Conservation (phyloP, 352 stramenopile genomes). For the Globisporangium mamillatum region DNA sequence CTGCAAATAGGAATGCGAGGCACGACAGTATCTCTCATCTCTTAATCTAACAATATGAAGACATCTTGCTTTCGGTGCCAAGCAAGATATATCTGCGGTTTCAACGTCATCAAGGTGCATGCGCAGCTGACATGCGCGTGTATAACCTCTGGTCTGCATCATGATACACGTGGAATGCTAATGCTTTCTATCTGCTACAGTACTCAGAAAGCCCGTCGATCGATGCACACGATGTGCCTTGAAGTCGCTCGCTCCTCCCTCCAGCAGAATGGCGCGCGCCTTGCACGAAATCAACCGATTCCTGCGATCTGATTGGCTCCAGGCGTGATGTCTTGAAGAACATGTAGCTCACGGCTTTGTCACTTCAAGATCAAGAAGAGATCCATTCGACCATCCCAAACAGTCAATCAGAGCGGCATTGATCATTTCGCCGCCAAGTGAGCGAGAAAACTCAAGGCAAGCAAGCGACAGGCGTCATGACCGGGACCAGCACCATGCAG, state of each 20-base stretch:
- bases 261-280: neutral
- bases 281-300: neutral
- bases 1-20: too few relatives aligned
- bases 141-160: too few relatives aligned
- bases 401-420: neutral
- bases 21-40: too few relatives aligned
- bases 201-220: too few relatives aligned
- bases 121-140: too few relatives aligned
- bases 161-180: too few relatives aligned
- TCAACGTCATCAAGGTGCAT: too few relatives aligned
- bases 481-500: conserved; percentile 12
- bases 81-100: too few relatives aligned
- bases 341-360: conserved; percentile 1
- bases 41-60: too few relatives aligned
- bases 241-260: neutral
- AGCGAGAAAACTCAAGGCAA: neutral
- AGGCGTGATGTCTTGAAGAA: conserved; percentile 4
- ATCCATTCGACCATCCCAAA: neutral
- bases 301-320: conserved; percentile 9
- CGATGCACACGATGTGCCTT: too few relatives aligned
- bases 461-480: neutral
- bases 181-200: too few relatives aligned
- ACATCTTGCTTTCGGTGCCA: too few relatives aligned
- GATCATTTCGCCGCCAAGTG: neutral
- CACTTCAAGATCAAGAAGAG: neutral